These are phyloP conservation scores for Cladobotryum protrusum DNA, from an alignment of 2,329 filamentous ascomycete species.

Conservation along the genomic window DNA sequence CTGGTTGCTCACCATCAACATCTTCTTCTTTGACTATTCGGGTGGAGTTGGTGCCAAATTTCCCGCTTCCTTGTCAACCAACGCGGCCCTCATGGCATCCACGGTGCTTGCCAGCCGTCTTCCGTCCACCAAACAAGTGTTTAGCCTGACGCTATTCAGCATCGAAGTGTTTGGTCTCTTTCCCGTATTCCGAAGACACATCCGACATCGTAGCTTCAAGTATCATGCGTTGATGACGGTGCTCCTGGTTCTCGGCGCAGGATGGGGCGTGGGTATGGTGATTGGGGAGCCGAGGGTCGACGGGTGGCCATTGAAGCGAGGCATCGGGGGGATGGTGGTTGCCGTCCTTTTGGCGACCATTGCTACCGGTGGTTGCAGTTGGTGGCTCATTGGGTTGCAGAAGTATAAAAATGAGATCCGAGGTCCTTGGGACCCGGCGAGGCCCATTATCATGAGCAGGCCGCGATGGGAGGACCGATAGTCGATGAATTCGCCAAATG, in stretches of 20 bases:
- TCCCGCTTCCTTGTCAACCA: conserved; percentile 76
- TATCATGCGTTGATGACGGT: conserved; percentile 75
- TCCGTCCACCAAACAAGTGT: conserved; percentile 87
- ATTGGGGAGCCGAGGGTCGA: conserved; percentile 39
- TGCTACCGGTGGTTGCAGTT: conserved; percentile 88
- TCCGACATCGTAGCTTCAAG: conserved; percentile 72
- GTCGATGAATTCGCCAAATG: conserved; percentile 5
- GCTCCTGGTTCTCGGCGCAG: conserved; percentile 70
- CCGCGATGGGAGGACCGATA: conserved; percentile 43
- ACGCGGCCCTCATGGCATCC: conserved; percentile 92
- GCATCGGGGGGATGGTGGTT: conserved; percentile 66
- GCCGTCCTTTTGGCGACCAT: conserved; percentile 69
- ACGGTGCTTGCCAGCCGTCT: conserved; percentile 88
- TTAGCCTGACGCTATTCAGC: conserved; percentile 88
- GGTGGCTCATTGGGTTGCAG: conserved; percentile 96
- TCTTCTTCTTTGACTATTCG: conserved; percentile 97
- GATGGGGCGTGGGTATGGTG: conserved; percentile 66
- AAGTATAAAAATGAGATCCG: conserved; percentile 99
- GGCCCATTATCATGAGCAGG: conserved; percentile 73
- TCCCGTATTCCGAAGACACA: conserved; percentile 89
- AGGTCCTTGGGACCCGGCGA: conserved; percentile 93
- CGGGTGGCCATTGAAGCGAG: conserved; percentile 46
- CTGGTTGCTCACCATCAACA: conserved; percentile 89
- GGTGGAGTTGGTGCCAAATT: conserved; percentile 59
- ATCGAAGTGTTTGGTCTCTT: conserved; percentile 97